phyloP scores from a whole-genome alignment of 129 eudicot genomes.

The Daucus carota region DH1_v3.0 NC_030382.2:49522501-49523000 shows the following conservation, averaged over 20 bases:
- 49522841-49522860: constrained; percentile 13
- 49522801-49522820: constrained; percentile 8
- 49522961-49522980: constrained; percentile 61
- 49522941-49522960: constrained; percentile 62
- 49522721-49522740: not conserved
- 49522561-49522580: constrained; percentile 26
- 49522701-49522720: constrained; percentile 1
- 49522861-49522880: constrained; percentile 14
- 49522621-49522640: constrained; percentile 10
- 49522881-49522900: constrained; percentile 20
- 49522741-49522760: not conserved
- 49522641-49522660: not conserved
- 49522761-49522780: not conserved
- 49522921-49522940: constrained; percentile 50
- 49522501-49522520: constrained; percentile 63
- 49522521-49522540: constrained; percentile 69
- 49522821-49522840: constrained; percentile 13
- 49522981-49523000: constrained; percentile 35
- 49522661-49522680: not conserved
- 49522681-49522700: not conserved
- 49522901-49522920: constrained; percentile 62
- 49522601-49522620: constrained; percentile 16
- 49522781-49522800: not conserved
- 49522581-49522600: constrained; percentile 30
- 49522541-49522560: constrained; percentile 35